These are phyloP conservation scores for Fusarium gaditjirri DNA, from an alignment of 2,329 filamentous ascomycete species.

Conservation along the genomic window DNA sequence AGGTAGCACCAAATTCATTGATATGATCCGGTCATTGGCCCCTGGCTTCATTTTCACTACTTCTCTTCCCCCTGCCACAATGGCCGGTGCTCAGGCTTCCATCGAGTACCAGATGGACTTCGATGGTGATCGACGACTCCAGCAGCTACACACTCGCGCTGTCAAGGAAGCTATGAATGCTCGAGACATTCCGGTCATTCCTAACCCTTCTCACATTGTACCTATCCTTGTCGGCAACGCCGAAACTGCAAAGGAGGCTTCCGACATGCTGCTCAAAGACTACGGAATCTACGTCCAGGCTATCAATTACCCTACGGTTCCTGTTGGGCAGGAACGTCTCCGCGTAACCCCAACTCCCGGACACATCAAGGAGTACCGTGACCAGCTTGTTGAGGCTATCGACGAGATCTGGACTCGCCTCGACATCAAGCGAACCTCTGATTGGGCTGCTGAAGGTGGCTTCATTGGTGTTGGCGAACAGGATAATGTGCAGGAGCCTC, in stretches of 20 bases:
- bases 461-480: slow-evolving; percentile 93
- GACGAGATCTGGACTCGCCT: slow-evolving; percentile 90
- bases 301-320: slow-evolving; percentile 99
- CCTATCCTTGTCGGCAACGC: slow-evolving; percentile 95
- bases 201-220: slow-evolving; percentile 96
- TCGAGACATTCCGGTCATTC: slow-evolving; percentile 93
- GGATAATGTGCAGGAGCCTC: slow-evolving; percentile 70
- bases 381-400: slow-evolving; percentile 84
- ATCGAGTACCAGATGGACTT: slow-evolving; percentile 94
- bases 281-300: slow-evolving; percentile 97
- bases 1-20: slow-evolving; percentile 85
- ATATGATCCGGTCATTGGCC: slow-evolving; percentile 92
- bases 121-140: slow-evolving; percentile 86
- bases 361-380: slow-evolving; percentile 84
- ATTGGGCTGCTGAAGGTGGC: slow-evolving; percentile 91
- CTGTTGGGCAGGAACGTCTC: slow-evolving; percentile 95
- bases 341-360: slow-evolving; percentile 96
- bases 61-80: slow-evolving; percentile 92
- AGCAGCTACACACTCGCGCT: slow-evolving; percentile 95
- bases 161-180: slow-evolving; percentile 86
- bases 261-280: slow-evolving; percentile 88
- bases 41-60: slow-evolving; percentile 99
- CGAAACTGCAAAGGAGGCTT: slow-evolving; percentile 89
- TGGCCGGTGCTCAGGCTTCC: slow-evolving; percentile 91
- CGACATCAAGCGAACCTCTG: slow-evolving; percentile 89